Evolutionary conservation across 176 grass and related monocot species (phyloP), one percentile per base, ranked within the genome.

Genomic region (Alloteropsis semialata): DNA sequence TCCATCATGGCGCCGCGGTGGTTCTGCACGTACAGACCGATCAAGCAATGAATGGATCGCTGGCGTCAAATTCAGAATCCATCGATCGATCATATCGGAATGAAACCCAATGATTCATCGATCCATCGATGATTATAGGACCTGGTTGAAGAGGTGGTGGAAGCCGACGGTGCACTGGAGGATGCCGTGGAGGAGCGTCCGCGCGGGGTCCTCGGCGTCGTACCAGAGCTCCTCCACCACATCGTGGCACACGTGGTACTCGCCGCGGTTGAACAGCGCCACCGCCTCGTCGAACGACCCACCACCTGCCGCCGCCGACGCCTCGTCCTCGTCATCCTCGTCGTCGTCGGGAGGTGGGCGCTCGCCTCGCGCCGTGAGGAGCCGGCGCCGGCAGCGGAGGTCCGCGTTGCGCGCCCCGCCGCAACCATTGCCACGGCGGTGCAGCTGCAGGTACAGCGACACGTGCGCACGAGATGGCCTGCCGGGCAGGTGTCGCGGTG

Each of bases 171-270:
- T 85, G 86, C 94, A 97, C 81, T 94, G 92, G 21, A 94, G 92
- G 42, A 97, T 0, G 14, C 85, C 92, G 36, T 97, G 94, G 74
- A 97, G 90, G 8, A 97, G 90, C 78, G 92, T 97, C 42, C 90
- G 85, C 3, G 57, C 73, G 34, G 94, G 94, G 59, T 94, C 92
- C 54, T 94, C 90, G 21, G 92, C 92, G 72, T 16, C 44, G 85
- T 97, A 83, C 94, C 94, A 97, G 54, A 97, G 86, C 83, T 97
- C 94, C 84, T 97, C 94, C 78, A 97, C 83, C 58, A 90, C 90
- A 81, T 94, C 94, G 74, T 97, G 94, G 86, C 94, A 97, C 54
- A 72, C 75, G 72, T 97, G 82, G 92, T 86, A 97, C 9, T 94
- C 85, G 0, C 94, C 92, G 34, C 83, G 22, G 79, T 97, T 94